phyloP scores from a whole-genome alignment of 2,329 filamentous ascomycete genomes.

The Beauveria asiatica region DNA sequence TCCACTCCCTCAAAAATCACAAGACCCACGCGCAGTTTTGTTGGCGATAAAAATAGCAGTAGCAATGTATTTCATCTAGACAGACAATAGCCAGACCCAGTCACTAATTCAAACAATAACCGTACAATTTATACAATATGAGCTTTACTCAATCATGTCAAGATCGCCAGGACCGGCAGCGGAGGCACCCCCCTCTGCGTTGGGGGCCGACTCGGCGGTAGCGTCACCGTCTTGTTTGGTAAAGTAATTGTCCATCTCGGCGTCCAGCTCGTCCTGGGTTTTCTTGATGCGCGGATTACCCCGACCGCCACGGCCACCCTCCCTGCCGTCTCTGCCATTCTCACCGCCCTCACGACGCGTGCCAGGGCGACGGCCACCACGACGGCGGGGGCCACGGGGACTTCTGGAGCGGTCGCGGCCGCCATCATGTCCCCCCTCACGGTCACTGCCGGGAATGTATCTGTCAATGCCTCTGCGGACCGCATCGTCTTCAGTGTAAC shows the following conservation, averaged over 20 bases:
- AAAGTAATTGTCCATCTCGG: conserved; percentile 97
- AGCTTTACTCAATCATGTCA: conserved; percentile 58
- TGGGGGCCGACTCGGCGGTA: conserved; percentile 25
- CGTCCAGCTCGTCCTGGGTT: conserved; percentile 85
- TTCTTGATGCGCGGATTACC: conserved; percentile 59
- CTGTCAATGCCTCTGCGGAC: conserved; percentile 65
- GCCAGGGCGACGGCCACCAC: conserved; percentile 43
- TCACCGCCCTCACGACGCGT: conserved; percentile 32
- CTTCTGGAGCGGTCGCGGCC: conserved; percentile 47
- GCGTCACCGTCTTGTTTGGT: conserved; percentile 32
- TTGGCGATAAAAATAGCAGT: not conserved
- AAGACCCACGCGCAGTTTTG: not conserved
- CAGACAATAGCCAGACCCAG: not conserved
- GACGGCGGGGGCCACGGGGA: conserved; percentile 33
- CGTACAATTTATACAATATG: not conserved
- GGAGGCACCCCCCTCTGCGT: conserved; percentile 18
- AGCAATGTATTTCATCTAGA: not conserved
- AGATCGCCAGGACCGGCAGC: conserved; percentile 43
- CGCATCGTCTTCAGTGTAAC: conserved; percentile 49
- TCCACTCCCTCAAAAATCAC: not conserved
- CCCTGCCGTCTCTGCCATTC: conserved; percentile 15
- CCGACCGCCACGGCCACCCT: conserved; percentile 30
- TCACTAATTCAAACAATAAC: not conserved
- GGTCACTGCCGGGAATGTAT: conserved; percentile 55
- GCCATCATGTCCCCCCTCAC: conserved; percentile 30